phyloP scores from a whole-genome alignment of 306 rosid species.

The Castanospermum australe region DNA sequence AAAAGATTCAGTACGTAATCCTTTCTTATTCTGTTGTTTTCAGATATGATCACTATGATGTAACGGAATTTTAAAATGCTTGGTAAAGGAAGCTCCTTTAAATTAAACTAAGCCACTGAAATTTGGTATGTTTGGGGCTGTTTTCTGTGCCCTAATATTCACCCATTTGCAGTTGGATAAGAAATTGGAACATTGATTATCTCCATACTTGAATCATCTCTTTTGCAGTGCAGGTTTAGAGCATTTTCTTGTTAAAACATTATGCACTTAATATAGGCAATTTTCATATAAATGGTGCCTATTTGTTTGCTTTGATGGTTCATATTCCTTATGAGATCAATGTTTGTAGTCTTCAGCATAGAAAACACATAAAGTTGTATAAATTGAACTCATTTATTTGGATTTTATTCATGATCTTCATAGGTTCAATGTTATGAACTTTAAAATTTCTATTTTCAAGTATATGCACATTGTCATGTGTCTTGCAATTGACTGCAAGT shows the following conservation, averaged over 20 bases:
- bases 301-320: slow-evolving; percentile 13
- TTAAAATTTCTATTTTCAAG: background rate
- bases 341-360: background rate
- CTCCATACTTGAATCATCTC: background rate
- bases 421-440: background rate
- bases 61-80: background rate
- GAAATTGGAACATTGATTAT: background rate
- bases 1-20: slow-evolving; percentile 56
- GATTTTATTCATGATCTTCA: slow-evolving; percentile 1
- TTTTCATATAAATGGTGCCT: slow-evolving; percentile 14
- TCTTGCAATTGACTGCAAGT: slow-evolving; percentile 20
- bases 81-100: slow-evolving; percentile 4
- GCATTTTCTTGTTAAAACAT: background rate
- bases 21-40: slow-evolving; percentile 11
- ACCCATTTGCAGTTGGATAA: slow-evolving; percentile 1
- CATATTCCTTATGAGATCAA: background rate
- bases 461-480: slow-evolving; percentile 15
- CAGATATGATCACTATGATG: slow-evolving; percentile 5
- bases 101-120: slow-evolving; percentile 5
- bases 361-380: background rate
- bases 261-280: background rate
- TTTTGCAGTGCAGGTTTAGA: slow-evolving; percentile 7
- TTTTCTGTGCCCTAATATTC: slow-evolving; percentile 13
- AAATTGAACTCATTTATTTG: slow-evolving; percentile 1
- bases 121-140: slow-evolving; percentile 5